Base-by-base conservation (phyloP, 2,329 filamentous ascomycete species). In the Paraconiothyrium brasiliense region DNA sequence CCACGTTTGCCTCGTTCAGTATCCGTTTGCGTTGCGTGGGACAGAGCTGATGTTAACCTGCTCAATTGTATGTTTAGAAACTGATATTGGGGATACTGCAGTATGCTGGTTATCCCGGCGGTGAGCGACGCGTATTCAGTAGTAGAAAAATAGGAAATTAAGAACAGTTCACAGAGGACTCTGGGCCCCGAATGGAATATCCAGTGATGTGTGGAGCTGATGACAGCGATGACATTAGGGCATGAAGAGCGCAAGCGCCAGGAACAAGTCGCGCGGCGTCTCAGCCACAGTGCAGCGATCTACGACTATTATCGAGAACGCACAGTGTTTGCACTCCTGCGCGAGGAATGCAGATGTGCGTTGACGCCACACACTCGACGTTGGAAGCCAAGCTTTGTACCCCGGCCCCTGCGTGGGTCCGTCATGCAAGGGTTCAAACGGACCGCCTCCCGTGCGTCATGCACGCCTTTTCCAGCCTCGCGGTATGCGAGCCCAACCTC, bases 1-100 rank as follows among this genome's bases (percentile, higher is more conserved):
- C 57, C 61, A 69, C 68, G 64, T 62, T 64, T 37, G 54, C 61
- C 61, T 61, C 61, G 37, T 48, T 60, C 65, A 56, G 64, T 54
- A 55, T 64, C 61, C 16, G 16, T 22, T 46, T 65, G 64, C 60
- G 62, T 64, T 60, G 58, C 37, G 54, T 44, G 20, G 46, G 49
- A 54, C 27, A 47, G 37, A 30, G 52, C 48, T 54, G 34, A 34
- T 30, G n/a, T n/a, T 56, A 14, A 24, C 46, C 48, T 37, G 51
- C 35, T 46, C 27, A 41, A 35, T 32, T 66, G 59, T 64, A 66
- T 57, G 54, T 63, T 62, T 61, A 66, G 54, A 56, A 50, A 49
- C 43, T 46, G 11, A 41, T 16, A 6, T 32, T 56, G 57, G 50
- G 65, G 51, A 62, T 54, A 57, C 41, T 22, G 55, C 57, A 59